Evolutionary conservation across 441 rosid species (phyloP), one percentile per base, ranked within the genome.

Genomic region (Daphne laureola): DNA sequence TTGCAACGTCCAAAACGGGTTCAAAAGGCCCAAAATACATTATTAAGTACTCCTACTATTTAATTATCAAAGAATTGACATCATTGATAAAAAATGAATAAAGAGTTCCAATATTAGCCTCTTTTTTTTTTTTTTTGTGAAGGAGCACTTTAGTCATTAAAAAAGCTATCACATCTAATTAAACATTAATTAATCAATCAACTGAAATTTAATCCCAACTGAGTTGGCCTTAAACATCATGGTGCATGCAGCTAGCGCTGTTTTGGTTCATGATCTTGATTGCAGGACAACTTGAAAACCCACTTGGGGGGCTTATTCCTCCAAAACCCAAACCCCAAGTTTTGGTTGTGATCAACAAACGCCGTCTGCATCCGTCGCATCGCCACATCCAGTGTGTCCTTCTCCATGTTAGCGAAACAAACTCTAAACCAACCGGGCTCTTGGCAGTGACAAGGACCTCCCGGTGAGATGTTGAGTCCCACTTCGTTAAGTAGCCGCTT

Each of bases 371-470:
- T 51, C 40, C 86, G 83, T 49, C 47, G 57, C 73, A 82, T 46
- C 21, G 89, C 83, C n/a, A 71, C 66, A 14, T 66, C 52, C 5
- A 77, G 52, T 6, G 81, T 72, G 55, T 51, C 63, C 52, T 59
- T 69, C 11, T 72, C 59, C 78, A 79, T 77, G 63, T 80, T 80
- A 0, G 86, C 86, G 31, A 78, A 80, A 62, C 86, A 80, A 38
- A 80, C 61, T 51, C 86, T 64, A 49, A 79, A 79, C 89, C 85
- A 82, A 16, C 89, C 89, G 16, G 89, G 85, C 46, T 82, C 89
- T 8, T 52, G 45, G 58, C 78, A 82, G 35, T 79, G 85, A 58
- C 72, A 82, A 26, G 83, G 73, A n/a, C 78, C 70, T 23, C 89
- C 89, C 5, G 89, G 85, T 15, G 78, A 82, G 43, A 82, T 63